Conservation (phyloP, 2,329 filamentous ascomycete genomes). For the Verticillium longisporum region DNA sequence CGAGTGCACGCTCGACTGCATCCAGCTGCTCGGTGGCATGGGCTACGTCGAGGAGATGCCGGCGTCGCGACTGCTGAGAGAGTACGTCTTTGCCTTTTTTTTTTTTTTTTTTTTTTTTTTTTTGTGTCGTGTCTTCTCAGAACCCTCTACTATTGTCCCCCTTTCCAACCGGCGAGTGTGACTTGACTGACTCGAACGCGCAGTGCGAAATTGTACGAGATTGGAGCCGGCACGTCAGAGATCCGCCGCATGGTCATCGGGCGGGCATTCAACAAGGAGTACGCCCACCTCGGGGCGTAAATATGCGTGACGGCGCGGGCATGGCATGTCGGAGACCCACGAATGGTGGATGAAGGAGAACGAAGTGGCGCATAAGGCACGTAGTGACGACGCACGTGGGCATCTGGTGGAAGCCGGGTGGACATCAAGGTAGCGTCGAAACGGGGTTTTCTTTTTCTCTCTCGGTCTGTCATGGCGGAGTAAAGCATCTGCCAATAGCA, state of each 20-base stretch:
- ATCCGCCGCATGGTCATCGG: slow-evolving; percentile 93
- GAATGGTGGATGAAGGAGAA: too few relatives aligned
- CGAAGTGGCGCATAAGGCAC: too few relatives aligned
- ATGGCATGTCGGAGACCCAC: too few relatives aligned
- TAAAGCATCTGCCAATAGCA: too few relatives aligned
- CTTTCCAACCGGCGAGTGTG: too few relatives aligned
- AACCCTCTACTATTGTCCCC: background rate
- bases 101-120: background rate
- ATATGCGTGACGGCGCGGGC: background rate
- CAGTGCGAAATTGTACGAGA: slow-evolving; percentile 80
- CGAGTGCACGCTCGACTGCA: slow-evolving; percentile 77
- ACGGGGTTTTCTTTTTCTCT: too few relatives aligned
- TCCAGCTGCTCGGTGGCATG: slow-evolving; percentile 91
- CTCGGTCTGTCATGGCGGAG: too few relatives aligned
- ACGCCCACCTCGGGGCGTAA: slow-evolving; percentile 32
- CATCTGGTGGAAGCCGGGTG: too few relatives aligned
- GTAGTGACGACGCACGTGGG: too few relatives aligned
- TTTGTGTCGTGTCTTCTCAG: background rate
- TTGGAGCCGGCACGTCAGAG: slow-evolving; percentile 93
- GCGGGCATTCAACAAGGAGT: slow-evolving; percentile 84
- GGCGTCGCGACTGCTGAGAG: slow-evolving; percentile 73
- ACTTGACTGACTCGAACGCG: slow-evolving; percentile 20
- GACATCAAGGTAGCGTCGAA: too few relatives aligned
- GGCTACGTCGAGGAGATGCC: slow-evolving; percentile 95
- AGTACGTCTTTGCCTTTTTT: slow-evolving; percentile 45